Evolutionary conservation across 768 basidiomycete genomes (phyloP).

Genomic region (Kwoniella europaea): DNA sequence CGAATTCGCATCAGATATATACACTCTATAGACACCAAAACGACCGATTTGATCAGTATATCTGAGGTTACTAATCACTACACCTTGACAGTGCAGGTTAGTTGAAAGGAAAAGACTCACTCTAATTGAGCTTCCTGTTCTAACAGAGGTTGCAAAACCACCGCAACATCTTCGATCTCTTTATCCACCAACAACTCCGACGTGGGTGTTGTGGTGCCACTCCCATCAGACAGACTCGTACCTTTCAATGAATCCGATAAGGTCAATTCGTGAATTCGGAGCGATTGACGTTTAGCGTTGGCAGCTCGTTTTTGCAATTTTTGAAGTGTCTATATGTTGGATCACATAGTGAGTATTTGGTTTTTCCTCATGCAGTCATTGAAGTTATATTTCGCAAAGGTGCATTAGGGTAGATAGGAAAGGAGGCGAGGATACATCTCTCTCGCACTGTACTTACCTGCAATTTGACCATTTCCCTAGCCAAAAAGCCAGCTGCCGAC

Average conservation of each 20-base stretch:
- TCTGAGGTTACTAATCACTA: too few species aligned
- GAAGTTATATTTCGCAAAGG: neutral
- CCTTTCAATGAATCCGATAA: constrained; percentile 29
- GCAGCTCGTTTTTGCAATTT: constrained; percentile 47
- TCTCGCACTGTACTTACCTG: constrained; percentile 60
- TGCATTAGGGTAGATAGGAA: neutral
- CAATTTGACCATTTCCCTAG: constrained; percentile 86
- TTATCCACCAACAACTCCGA: constrained; percentile 51
- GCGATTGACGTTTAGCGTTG: constrained; percentile 32
- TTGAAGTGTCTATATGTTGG: constrained; percentile 42
- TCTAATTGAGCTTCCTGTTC: constrained; percentile 94
- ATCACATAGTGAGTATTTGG: neutral
- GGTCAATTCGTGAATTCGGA: constrained; percentile 37
- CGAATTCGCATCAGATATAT: constrained; percentile 85
- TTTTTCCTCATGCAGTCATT: neutral
- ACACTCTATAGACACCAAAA: constrained; percentile 60
- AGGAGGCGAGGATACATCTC: neutral
- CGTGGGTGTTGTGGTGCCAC: constrained; percentile 1
- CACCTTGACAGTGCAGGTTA: neutral
- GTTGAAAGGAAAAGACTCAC: constrained; percentile 34
- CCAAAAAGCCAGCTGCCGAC: constrained; percentile 77
- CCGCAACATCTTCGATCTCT: constrained; percentile 74
- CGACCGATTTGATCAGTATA: too few species aligned
- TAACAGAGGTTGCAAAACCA: constrained; percentile 79
- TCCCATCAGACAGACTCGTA: constrained; percentile 2